Evolutionary conservation across 2,329 filamentous ascomycete species (phyloP), one percentile per base, ranked within the genome.

Genomic region (Shiraia bambusicola): DNA sequence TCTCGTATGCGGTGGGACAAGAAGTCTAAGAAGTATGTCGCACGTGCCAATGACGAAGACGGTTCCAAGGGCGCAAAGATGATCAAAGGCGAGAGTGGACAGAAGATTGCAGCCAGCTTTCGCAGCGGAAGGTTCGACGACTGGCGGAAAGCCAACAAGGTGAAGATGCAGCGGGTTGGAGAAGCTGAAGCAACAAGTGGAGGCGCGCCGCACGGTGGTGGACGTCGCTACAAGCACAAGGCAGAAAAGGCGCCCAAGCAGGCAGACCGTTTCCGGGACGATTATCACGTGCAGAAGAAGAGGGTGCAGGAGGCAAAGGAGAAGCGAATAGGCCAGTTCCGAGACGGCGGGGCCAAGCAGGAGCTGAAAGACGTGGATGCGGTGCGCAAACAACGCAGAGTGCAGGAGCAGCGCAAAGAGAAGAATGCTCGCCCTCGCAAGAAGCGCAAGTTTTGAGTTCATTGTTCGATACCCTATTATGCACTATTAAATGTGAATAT

Each of bases 71-170:
- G 80, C 26, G 65, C 66, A 10, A 85, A 84, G 63, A 84, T 96
- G 73, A 85, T 96, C 42, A 80, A 82, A 49, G 91, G 93, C 59
- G 93, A 98, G 73, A 88, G 83, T 61, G 93, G 93, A 40, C 88
- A 92, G 74, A 97, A 96, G 76, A 96, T 98, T 58, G 89, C 93
- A 1, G 90, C 93, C 32, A 86, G 80, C 46, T 97, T 98, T 81
- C 85, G 92, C 65, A 91, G 86, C 68, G 93, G 94, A 26, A 84
- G 92, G 32, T 98, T 95, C 73, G 91, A 97, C 65, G 82, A 80
- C 52, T 98, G 93, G 94, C 87, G 85, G 68, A 89, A 87, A 65
- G 82, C 86, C 14, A 88, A 97, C 73, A 87, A 88, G 52, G 76
- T 97, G 33, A 82, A 83, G 42, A 70, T 95, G 63, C 91, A 91